phyloP scores from a whole-genome alignment of 2,329 filamentous ascomycete genomes.

The Neocucurbitaria cava region DNA sequence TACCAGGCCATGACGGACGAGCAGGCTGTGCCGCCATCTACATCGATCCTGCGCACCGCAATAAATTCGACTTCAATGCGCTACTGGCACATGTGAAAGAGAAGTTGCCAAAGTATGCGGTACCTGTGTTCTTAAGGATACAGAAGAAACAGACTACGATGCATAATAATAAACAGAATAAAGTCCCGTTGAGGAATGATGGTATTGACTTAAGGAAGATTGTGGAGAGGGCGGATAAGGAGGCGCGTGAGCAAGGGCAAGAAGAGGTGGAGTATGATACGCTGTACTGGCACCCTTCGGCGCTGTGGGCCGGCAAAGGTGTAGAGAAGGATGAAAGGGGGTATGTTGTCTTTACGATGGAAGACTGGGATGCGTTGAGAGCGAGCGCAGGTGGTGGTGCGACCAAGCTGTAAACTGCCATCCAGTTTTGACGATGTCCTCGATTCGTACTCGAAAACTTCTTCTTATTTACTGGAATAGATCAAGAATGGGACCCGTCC shows the following conservation, averaged over 20 bases:
- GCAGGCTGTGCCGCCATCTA: constrained; percentile 63
- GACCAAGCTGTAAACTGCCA: constrained; percentile 23
- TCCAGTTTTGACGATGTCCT: not conserved
- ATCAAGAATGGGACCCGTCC: not conserved
- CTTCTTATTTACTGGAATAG: not conserved
- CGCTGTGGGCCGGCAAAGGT: constrained; percentile 42
- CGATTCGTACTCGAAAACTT: not conserved
- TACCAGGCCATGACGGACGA: constrained; percentile 60
- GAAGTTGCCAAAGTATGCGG: constrained; percentile 74
- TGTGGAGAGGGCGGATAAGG: constrained; percentile 47
- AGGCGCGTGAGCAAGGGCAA: constrained; percentile 46
- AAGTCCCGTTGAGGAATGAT: constrained; percentile 71
- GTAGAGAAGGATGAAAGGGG: constrained; percentile 47
- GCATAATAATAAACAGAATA: constrained; percentile 84
- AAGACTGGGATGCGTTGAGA: constrained; percentile 64
- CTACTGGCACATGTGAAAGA: constrained; percentile 65
- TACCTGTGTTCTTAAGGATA: constrained; percentile 75
- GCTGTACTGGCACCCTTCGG: constrained; percentile 59
- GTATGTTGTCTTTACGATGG: constrained; percentile 65
- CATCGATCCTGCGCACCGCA: constrained; percentile 58
- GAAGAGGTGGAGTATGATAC: constrained; percentile 49
- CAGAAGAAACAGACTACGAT: constrained; percentile 66
- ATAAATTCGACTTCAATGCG: constrained; percentile 59
- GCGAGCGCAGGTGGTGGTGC: constrained; percentile 31
- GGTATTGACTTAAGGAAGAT: constrained; percentile 66